Evolutionary conservation across 1,284 basidiomycete species (phyloP).

Genomic region (Cutaneotrichosporon dermatis): DNA sequence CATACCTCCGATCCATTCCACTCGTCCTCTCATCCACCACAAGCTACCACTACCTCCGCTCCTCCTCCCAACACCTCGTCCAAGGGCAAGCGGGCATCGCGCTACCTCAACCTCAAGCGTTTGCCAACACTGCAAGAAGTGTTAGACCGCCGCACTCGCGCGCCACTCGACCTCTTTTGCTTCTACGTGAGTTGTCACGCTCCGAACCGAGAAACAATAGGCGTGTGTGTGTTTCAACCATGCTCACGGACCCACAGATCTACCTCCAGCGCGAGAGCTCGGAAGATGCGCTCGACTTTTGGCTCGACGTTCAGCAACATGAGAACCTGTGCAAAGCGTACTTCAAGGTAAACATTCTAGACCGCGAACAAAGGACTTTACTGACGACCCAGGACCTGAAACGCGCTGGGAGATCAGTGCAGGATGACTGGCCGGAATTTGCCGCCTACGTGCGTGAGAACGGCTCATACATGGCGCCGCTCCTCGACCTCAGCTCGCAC

Average conservation of each 20-base stretch:
- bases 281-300: conserved; percentile 95
- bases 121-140: conserved; percentile 68
- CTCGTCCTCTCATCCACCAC: neutral
- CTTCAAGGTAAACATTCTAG: conserved; percentile 61
- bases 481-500: conserved; percentile 44
- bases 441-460: conserved; percentile 70
- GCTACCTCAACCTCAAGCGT: conserved; percentile 45
- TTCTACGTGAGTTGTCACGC: conserved; percentile 72
- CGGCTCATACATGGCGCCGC: conserved; percentile 65
- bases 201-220: neutral
- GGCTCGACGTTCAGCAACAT: conserved; percentile 98
- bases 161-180: conserved; percentile 96
- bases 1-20: too few species aligned
- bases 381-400: conserved; percentile 62
- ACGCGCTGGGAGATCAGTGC: conserved; percentile 83
- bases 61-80: neutral
- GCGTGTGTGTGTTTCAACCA: neutral
- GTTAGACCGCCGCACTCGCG: conserved; percentile 76
- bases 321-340: conserved; percentile 97
- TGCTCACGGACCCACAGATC: conserved; percentile 37
- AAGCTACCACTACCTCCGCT: neutral
- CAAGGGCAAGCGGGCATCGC: conserved; percentile 34
- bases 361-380: neutral
- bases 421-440: conserved; percentile 96
- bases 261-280: conserved; percentile 90